phyloP scores from a whole-genome alignment of 139 green algal genomes.

The Chlorella sp. region DNA sequence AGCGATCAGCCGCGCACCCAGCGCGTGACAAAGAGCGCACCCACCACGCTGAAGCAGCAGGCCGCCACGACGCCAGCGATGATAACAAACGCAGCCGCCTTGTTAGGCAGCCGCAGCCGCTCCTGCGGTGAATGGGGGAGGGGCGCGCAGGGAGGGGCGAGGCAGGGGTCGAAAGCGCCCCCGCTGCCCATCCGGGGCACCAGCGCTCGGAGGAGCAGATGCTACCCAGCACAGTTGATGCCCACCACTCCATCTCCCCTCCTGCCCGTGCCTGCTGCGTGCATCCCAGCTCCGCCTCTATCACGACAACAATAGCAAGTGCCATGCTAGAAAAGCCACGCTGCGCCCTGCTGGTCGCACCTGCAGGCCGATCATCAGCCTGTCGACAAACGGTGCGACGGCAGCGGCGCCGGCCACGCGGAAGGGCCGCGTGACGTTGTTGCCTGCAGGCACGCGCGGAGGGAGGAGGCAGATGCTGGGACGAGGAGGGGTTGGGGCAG shows the following conservation, averaged over 20 bases:
- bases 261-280: not conserved
- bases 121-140: not conserved
- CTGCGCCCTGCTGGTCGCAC: not conserved
- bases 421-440: slow-evolving; percentile 49
- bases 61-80: slow-evolving; percentile 20
- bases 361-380: slow-evolving; percentile 36
- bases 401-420: slow-evolving; percentile 37
- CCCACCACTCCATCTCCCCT: too few species aligned
- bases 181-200: too few species aligned
- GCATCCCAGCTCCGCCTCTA: not conserved
- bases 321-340: not conserved
- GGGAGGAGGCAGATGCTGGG: too few species aligned
- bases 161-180: too few species aligned
- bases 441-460: slow-evolving; percentile 13
- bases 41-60: slow-evolving; percentile 29
- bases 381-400: slow-evolving; percentile 40
- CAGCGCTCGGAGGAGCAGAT: too few species aligned
- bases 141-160: not conserved
- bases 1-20: slow-evolving; percentile 33
- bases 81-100: slow-evolving; percentile 29
- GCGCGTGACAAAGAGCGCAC: slow-evolving; percentile 32
- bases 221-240: too few species aligned
- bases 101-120: slow-evolving; percentile 26
- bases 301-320: not conserved
- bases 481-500: too few species aligned